phyloP scores from a whole-genome alignment of 257 asterid genomes.

The Solanum neorickii region DNA sequence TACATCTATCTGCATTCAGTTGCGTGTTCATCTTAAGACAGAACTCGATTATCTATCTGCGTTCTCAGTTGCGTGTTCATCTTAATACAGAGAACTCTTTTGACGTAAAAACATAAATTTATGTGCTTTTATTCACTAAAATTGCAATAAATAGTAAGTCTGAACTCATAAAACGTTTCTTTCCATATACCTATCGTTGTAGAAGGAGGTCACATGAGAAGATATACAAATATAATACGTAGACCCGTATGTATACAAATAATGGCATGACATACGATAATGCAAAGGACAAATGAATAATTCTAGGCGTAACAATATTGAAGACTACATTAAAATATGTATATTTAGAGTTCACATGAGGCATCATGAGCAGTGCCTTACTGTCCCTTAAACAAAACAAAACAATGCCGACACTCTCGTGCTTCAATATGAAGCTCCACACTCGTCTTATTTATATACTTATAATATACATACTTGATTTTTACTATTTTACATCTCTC shows the following conservation, averaged over 20 bases:
- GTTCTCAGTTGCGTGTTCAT: background rate
- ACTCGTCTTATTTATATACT: background rate
- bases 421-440: background rate
- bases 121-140: background rate
- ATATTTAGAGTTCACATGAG: background rate
- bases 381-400: background rate
- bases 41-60: background rate
- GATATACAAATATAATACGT: background rate
- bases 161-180: background rate
- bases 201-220: background rate
- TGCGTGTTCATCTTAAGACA: background rate
- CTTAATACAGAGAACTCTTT: background rate
- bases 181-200: background rate
- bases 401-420: background rate
- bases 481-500: background rate
- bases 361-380: background rate
- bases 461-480: background rate
- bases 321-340: background rate
- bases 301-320: background rate
- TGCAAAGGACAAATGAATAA: background rate
- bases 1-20: background rate
- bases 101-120: background rate
- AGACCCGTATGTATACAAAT: background rate
- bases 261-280: background rate
- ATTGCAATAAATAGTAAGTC: background rate